phyloP scores from a whole-genome alignment of 306 rosid species.

The Gleditsia sinensis region DNA sequence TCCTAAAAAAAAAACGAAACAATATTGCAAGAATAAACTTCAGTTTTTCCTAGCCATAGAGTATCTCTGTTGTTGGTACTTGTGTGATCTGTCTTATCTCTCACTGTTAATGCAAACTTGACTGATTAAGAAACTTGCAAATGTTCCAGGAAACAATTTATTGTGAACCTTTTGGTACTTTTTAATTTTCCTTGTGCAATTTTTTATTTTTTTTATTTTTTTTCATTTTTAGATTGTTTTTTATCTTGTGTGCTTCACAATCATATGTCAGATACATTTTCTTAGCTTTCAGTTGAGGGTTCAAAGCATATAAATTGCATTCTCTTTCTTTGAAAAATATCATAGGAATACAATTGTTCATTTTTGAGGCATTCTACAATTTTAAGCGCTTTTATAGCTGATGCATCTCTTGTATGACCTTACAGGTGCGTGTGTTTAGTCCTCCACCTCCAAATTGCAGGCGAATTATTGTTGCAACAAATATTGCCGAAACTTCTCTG shows the following conservation, averaged over 20 bases:
- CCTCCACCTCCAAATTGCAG: constrained; percentile 92
- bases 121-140: constrained; percentile 9
- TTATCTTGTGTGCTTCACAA: constrained; percentile 26
- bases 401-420: constrained; percentile 37
- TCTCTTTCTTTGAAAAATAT: neutral
- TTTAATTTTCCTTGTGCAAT: neutral
- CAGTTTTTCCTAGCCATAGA: constrained; percentile 1
- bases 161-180: neutral
- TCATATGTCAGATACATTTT: neutral
- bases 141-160: constrained; percentile 20
- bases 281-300: constrained; percentile 24
- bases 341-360: neutral
- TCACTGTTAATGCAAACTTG: neutral
- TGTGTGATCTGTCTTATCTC: constrained; percentile 6
- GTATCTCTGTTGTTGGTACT: neutral
- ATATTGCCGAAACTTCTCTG: constrained; percentile 98
- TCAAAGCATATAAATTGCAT: constrained; percentile 10
- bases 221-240: constrained; percentile 24
- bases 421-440: constrained; percentile 90
- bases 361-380: constrained; percentile 18
- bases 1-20: constrained; percentile 4
- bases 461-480: constrained; percentile 92
- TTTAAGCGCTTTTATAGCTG: constrained; percentile 25
- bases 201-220: constrained; percentile 10
- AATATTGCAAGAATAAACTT: constrained; percentile 19